Evolutionary conservation across 2,329 filamentous ascomycete species (phyloP).

Genomic region (Pezicula radicicola): DNA sequence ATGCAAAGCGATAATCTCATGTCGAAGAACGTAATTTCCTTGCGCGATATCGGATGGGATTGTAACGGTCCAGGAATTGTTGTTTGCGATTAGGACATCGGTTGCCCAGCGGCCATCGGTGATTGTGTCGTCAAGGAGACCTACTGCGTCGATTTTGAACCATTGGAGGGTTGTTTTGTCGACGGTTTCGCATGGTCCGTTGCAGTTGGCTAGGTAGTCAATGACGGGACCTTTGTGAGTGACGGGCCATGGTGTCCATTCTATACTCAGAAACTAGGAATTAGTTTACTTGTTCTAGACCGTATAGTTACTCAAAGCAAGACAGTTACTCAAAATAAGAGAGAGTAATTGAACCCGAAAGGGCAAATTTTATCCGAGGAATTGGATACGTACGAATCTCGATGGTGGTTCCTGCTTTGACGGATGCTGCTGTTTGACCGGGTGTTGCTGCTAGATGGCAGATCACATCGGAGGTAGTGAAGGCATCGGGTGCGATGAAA

Average conservation of each 20-base stretch:
- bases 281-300: too few relatives aligned
- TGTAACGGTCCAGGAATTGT: conserved; percentile 48
- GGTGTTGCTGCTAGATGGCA: conserved; percentile 56
- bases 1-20: conserved; percentile 35
- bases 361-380: too few relatives aligned
- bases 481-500: conserved; percentile 45
- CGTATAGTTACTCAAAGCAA: too few relatives aligned
- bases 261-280: too few relatives aligned
- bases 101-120: conserved; percentile 37
- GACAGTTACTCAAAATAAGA: too few relatives aligned
- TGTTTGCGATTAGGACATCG: conserved; percentile 47
- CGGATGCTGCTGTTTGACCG: conserved; percentile 47
- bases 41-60: conserved; percentile 40
- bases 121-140: conserved; percentile 24
- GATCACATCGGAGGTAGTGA: conserved; percentile 51
- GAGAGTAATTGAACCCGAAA: too few relatives aligned
- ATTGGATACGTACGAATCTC: conserved; percentile 35
- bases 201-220: conserved; percentile 26
- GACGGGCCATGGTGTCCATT: conserved; percentile 64
- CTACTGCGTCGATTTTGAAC: conserved; percentile 37
- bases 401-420: conserved; percentile 57
- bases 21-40: conserved; percentile 50
- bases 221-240: conserved; percentile 47
- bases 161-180: conserved; percentile 32
- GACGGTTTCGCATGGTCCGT: conserved; percentile 35